Conservation (phyloP, 352 stramenopile species). For the Phytopythium delawarense region DNA sequence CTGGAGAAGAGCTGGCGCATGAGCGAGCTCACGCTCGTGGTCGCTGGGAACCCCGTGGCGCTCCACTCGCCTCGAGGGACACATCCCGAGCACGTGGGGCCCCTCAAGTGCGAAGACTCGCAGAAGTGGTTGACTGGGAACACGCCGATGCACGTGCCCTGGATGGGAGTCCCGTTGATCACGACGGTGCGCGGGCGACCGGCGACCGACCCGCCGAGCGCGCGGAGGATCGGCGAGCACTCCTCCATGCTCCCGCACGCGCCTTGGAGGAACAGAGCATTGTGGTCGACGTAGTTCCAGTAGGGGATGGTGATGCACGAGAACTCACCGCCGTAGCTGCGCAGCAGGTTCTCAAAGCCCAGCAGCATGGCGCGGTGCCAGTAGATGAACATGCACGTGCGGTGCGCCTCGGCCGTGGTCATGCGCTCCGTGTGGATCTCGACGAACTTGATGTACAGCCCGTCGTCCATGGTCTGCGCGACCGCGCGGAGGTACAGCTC, state of each 20-base stretch:
- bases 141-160: slow-evolving; percentile 46
- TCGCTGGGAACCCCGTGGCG: slow-evolving; percentile 46
- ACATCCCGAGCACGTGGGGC: slow-evolving; percentile 44
- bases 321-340: slow-evolving; percentile 71
- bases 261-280: slow-evolving; percentile 58
- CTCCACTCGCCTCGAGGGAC: slow-evolving; percentile 70
- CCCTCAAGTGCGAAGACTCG: slow-evolving; percentile 43
- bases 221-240: slow-evolving; percentile 64
- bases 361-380: slow-evolving; percentile 82
- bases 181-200: slow-evolving; percentile 29
- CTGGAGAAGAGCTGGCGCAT: slow-evolving; percentile 67
- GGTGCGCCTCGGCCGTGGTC: slow-evolving; percentile 74
- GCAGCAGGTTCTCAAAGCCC: slow-evolving; percentile 85
- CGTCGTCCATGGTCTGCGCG: slow-evolving; percentile 70
- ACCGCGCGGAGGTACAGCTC: slow-evolving; percentile 72
- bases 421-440: slow-evolving; percentile 86
- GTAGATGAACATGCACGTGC: slow-evolving; percentile 88
- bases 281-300: slow-evolving; percentile 87
- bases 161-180: slow-evolving; percentile 68
- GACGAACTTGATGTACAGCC: slow-evolving; percentile 84
- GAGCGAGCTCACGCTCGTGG: slow-evolving; percentile 69
- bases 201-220: slow-evolving; percentile 57
- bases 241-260: slow-evolving; percentile 66
- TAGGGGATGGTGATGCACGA: slow-evolving; percentile 85
- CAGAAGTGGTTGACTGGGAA: slow-evolving; percentile 73